phyloP scores from a whole-genome alignment of 768 basidiomycete species.

The Suillus weaverae region DNA sequence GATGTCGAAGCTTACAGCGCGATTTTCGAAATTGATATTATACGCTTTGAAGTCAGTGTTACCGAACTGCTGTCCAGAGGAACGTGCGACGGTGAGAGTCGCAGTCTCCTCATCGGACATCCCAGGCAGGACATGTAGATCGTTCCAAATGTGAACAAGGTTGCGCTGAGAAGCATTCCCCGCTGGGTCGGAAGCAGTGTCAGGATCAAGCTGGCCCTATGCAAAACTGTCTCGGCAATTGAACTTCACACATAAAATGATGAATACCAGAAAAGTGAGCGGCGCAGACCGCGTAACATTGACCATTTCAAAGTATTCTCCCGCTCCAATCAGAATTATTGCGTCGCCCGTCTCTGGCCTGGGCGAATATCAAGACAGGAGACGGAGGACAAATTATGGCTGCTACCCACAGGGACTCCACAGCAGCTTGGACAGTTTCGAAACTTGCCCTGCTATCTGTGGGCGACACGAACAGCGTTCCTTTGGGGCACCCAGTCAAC shows the following conservation, averaged over 20 bases:
- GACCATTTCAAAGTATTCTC: slow-evolving; percentile 33
- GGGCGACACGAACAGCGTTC: slow-evolving; percentile 34
- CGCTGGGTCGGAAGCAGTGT: slow-evolving; percentile 36
- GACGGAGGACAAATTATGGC: neutral
- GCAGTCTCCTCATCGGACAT: slow-evolving; percentile 60
- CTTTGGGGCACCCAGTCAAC: slow-evolving; percentile 48
- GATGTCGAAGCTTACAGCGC: slow-evolving; percentile 43
- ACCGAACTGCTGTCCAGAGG: slow-evolving; percentile 44
- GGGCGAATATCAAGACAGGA: neutral
- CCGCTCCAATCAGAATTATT: slow-evolving; percentile 31
- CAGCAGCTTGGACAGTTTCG: slow-evolving; percentile 26
- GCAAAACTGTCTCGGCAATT: neutral
- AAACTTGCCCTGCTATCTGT: slow-evolving; percentile 27
- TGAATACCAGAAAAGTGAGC: slow-evolving; percentile 29
- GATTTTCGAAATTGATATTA: slow-evolving; percentile 63
- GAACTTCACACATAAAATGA: neutral
- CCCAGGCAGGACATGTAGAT: slow-evolving; percentile 44
- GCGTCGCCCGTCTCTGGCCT: slow-evolving; percentile 40
- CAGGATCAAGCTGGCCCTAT: slow-evolving; percentile 45
- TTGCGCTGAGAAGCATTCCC: slow-evolving; percentile 42
- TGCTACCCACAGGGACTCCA: slow-evolving; percentile 40
- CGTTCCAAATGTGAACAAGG: slow-evolving; percentile 54
- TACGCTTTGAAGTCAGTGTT: slow-evolving; percentile 62
- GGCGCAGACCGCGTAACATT: slow-evolving; percentile 33
- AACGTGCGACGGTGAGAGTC: slow-evolving; percentile 56